Evolutionary conservation across 2,329 filamentous ascomycete genomes (phyloP), one percentile per base, ranked within the genome.

Genomic region (Sordariomycetes sp.): DNA sequence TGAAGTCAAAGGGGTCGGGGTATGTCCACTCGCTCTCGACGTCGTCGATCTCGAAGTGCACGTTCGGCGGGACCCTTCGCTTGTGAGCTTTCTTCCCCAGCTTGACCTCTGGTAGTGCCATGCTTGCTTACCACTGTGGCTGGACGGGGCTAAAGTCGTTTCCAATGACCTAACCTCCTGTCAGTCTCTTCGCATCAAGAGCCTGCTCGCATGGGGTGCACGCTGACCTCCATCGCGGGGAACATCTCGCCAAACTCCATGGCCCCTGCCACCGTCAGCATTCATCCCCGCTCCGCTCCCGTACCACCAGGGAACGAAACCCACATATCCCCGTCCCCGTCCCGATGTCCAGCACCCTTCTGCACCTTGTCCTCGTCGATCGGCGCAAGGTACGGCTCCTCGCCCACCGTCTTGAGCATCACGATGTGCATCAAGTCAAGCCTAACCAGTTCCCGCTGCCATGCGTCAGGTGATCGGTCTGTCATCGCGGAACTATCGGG

Each of bases 21-120:
- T 81, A 75, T 18, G 82, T 66, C 81, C 81, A 85, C 4, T 74
- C 72, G 58, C 74, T 75, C 66, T 85, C 81, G 22, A 79, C 73
- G 61, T 85, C 81, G 60, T 85, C 81, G 16, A 84, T 73, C 64
- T 80, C 70, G 62, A 82, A 83, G 28, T 72, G 72, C 20, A 81
- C 73, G 62, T 83, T 83, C 3, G 79, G 76, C 3, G 80, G 80
- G 14, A 83, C 67, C 54, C 54, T 37, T 46, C 20, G 40, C 40
- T 6, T 18, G 14, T 46, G 16, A 46, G 40, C 40, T 7, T n/a
- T 43, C 12, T 16, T 11, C 25, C 20, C 20, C 12, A 18, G 16
- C 16, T n/a, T n/a, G 10, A 3, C 6, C 16, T n/a, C 18, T 40
- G 18, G 40, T 16, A n/a, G 3, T 14, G 14, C 16, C 34, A 4